Base-by-base conservation (phyloP, 2,329 filamentous ascomycete species). In the Dactylonectria macrodidyma region DNA sequence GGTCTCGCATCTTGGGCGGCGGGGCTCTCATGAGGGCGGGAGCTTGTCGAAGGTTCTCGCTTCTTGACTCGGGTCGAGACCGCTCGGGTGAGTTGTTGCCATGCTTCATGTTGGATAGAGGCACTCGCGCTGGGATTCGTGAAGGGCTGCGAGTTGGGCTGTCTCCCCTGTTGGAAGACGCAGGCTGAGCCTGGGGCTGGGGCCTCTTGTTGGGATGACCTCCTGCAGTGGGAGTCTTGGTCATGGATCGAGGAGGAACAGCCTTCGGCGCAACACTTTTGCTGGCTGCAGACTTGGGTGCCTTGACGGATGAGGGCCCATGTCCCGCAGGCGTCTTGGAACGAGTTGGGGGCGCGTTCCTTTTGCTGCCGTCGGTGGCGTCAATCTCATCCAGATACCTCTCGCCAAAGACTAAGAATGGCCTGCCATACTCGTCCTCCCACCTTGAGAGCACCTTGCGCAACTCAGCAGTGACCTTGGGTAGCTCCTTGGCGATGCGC, bases 371-470 rank as follows among this genome's bases (percentile, higher is more conserved):
- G 4, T 90, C 88, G 16, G 87, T 86, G 11, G 86, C 87, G 58
- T 94, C 92, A n/a, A 98, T 83, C 66, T 92, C 89, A 71, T 98
- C 95, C 41, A 99, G 86, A 78, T 98, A 99, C 71, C 94, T 89
- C 77, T 97, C 93, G 34, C 96, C 96, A 73, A 96, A 94, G 14
- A 99, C 95, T 52, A 97, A 85, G 85, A 99, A 99, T 3, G 95
- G 94, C 11, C 95, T 90, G 3, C 95, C 95, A 79, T 95, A 98
- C 78, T 98, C 96, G 60, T 97, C 92, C 79, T 99, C 96, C 91
- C 94, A 99, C 52, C 87, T 84, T 78, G 95, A 93, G 33, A 99
- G 87, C n/a, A 89, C 87, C 79, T 91, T 95, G 71, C 89, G 89
- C 66, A 99, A 84, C n/a, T 98, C 95, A 0, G 88, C 88, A 65